These are phyloP conservation scores for Lasiodiplodia gonubiensis DNA, from an alignment of 2,329 filamentous ascomycete species.

Conservation along the genomic window DNA sequence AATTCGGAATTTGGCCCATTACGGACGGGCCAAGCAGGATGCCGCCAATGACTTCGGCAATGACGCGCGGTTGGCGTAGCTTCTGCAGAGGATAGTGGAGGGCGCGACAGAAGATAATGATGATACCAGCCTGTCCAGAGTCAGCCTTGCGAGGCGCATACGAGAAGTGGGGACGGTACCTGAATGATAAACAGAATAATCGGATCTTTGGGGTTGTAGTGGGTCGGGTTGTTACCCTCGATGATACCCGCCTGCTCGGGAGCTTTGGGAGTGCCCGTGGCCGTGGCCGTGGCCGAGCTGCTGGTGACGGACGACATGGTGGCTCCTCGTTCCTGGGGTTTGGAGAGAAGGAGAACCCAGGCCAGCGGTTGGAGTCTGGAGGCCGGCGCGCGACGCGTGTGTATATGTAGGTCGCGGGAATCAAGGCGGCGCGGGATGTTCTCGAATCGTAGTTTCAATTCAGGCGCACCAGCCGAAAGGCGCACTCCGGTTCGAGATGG, in stretches of 20 bases:
- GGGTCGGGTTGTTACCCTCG: constrained; percentile 71
- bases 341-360: neutral
- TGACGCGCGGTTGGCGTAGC: constrained; percentile 79
- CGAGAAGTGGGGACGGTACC: constrained; percentile 47
- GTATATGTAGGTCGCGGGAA: neutral
- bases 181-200: constrained; percentile 79
- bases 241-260: constrained; percentile 71
- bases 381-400: neutral
- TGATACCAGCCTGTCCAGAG: constrained; percentile 66
- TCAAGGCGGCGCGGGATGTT: neutral
- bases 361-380: neutral
- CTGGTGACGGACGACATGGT: constrained; percentile 27
- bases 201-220: constrained; percentile 73
- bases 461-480: constrained; percentile 15
- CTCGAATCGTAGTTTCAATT: neutral
- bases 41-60: constrained; percentile 84
- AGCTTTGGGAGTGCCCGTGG: constrained; percentile 39
- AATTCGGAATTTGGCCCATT: constrained; percentile 83
- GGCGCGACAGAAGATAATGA: constrained; percentile 75
- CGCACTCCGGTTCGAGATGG: neutral
- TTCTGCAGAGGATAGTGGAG: constrained; percentile 78
- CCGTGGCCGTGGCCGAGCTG: constrained; percentile 21
- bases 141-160: neutral
- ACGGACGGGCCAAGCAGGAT: constrained; percentile 86
- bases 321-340: neutral